These are phyloP conservation scores for Solanum hybrid DNA, from an alignment of 305 asterid genomes.

Conservation along the genomic window DNA sequence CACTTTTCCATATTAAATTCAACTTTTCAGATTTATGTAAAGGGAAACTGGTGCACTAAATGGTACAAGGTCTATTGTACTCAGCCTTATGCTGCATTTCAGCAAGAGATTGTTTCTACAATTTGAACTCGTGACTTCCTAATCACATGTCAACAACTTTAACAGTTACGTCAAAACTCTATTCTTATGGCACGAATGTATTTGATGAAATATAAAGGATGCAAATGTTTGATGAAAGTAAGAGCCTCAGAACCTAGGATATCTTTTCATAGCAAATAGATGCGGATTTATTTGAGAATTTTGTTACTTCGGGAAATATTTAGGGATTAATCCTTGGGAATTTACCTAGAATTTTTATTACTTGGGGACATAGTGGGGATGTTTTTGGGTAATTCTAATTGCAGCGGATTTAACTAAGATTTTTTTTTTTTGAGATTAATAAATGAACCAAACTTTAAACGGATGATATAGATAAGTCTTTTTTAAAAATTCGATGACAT, in stretches of 20 bases:
- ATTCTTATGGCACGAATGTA: not conserved
- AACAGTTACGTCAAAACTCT: not conserved
- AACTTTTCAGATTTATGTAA: not conserved
- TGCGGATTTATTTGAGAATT: not conserved
- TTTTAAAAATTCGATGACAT: no score
- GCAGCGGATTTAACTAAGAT: not conserved
- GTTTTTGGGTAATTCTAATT: not conserved
- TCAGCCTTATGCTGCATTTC: not conserved
- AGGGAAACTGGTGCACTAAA: not conserved
- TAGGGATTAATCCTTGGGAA: not conserved
- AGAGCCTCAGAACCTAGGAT: not conserved
- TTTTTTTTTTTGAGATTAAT: no score
- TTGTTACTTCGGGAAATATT: not conserved
- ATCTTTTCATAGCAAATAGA: not conserved
- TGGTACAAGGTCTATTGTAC: not conserved
- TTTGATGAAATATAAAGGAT: not conserved
- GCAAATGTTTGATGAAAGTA: not conserved
- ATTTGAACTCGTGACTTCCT: not conserved
- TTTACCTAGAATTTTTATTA: not conserved
- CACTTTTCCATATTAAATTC: not conserved
- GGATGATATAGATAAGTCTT: not conserved
- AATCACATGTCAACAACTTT: not conserved
- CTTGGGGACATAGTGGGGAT: not conserved
- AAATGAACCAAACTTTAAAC: not conserved
- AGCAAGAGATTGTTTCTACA: not conserved